Base-by-base conservation (phyloP, 2,329 filamentous ascomycete genomes). In the Ophiostoma sp. region DNA sequence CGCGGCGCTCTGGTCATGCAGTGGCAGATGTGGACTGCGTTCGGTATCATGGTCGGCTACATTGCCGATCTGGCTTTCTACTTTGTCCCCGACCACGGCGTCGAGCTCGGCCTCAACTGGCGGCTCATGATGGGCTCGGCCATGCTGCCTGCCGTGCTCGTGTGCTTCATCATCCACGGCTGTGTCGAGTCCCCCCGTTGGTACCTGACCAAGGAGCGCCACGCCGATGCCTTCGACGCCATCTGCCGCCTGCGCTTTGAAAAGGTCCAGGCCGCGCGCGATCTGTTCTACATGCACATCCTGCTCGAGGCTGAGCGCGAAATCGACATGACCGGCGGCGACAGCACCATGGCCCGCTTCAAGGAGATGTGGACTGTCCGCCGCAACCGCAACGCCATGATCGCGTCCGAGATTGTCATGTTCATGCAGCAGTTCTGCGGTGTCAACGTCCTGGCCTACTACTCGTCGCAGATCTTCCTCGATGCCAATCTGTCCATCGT, bases 1-100 rank as follows among this genome's bases (percentile, higher is more conserved):
- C 85, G 89, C 71, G 89, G 89, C 68, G 89, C 88, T 1, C 80
- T 92, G 5, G 89, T 91, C 44, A 93, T 93, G 90, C 76, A 77
- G 79, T 83, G 78, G 79, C 77, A 78, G 73, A 74, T 83, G 78
- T 83, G 81, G 81, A 83, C 81, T 0, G 81, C 82, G 0, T 77
- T 77, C 44, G 76, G 73, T 3, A 86, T 87, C 72, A 82, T 86
- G 80, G 62, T 85, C 4, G 87, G 87, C 20, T 90, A 85, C 76
- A 83, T 83, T 7, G 86, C 83, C 66, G 87, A 89, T 74, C 79
- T 90, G 36, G 86, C 85, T 8, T 88, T 90, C 76, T 89, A 85
- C 76, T 79, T 84, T 69, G 86, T 84, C 8, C 79, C 80, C 36
- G 84, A 88, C 74, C 79, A 78, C 2, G 80, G 81, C 4, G 85